These are phyloP conservation scores for Aurifilum marmelostoma DNA, from an alignment of 2,329 filamentous ascomycete genomes.

Conservation along the genomic window DNA sequence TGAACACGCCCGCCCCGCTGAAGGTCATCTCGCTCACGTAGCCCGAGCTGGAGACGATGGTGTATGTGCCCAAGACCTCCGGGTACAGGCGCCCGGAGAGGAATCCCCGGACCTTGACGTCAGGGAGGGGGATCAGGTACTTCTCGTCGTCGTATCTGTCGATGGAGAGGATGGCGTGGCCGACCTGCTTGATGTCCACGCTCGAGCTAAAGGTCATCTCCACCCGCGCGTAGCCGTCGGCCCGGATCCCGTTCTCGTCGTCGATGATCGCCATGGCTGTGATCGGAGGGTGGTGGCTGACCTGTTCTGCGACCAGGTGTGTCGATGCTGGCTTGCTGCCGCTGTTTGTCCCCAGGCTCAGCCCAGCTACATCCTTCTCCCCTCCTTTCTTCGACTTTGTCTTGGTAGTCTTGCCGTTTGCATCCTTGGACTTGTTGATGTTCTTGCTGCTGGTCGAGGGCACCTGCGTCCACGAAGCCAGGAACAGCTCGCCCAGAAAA, in stretches of 20 bases:
- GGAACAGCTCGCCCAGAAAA: conserved; percentile 55
- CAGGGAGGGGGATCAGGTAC: conserved; percentile 52
- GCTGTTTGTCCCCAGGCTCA: conserved; percentile 30
- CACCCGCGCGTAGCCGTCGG: conserved; percentile 55
- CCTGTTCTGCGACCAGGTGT: conserved; percentile 50
- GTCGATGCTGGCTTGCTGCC: conserved; percentile 38
- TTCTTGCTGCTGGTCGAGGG: conserved; percentile 1
- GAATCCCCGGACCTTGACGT: conserved; percentile 52
- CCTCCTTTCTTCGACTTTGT: too few species aligned
- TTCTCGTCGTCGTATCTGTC: conserved; percentile 52
- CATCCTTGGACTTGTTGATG: conserved; percentile 20
- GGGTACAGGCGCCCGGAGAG: conserved; percentile 52
- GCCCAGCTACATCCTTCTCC: conserved; percentile 3
- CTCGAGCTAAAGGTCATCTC: conserved; percentile 55
- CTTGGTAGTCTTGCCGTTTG: not conserved
- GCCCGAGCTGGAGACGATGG: conserved; percentile 49
- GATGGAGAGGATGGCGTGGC: conserved; percentile 53
- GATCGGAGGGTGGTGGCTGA: conserved; percentile 57
- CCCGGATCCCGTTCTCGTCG: conserved; percentile 47
- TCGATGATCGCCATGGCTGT: conserved; percentile 55
- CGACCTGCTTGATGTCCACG: conserved; percentile 54
- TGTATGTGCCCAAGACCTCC: conserved; percentile 50
- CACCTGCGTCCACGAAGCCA: conserved; percentile 44
- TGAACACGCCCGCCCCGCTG: conserved; percentile 48
- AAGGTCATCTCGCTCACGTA: conserved; percentile 52